Evolutionary conservation across 169 alveolate species (phyloP), one percentile per base, ranked within the genome.

Genomic region (Plasmodium gallinaceum): DNA sequence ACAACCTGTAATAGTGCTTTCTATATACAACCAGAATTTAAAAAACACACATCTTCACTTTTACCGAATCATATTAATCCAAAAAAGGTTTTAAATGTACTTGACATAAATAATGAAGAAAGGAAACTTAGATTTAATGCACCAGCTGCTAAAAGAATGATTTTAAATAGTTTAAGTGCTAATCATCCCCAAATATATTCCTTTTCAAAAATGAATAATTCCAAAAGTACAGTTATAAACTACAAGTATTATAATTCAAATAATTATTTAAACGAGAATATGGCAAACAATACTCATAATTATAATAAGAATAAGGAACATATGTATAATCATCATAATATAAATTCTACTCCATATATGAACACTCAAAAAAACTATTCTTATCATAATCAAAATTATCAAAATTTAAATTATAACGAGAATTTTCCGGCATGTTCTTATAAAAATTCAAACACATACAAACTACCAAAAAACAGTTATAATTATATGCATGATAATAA

Each of bases 41-140:
- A 68, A 83, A 83, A 83, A 61, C 91, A 83, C 24, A 43, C 45
- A 12, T 83, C 91, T 9, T 37, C 86, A 20, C 72, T 83, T 24
- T 83, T 83, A 43, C 73, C 72, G 54, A 83, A 83, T 48, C 91
- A 83, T 83, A 45, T 45, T 24, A 83, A 32, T 51, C 91, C 91
- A 54, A 60, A 73, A 72, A 66, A 70, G 48, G 91, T 83, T 22
- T 54, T 83, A 18, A 83, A 68, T 48, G 65, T 83, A 58, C 58
- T 83, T 7, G 91, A 83, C 48, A 83, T 83, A 70, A 83, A 83
- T 61, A 83, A 83, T 48, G 91, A 83, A 72, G 91, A 83, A 37
- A 83, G 91, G 18, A 83, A 83, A 58, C 85, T 57, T 16, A 51
- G 91, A 39, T 83, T 83, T 48, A 83, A 83, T 45, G 91, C 91